These are phyloP conservation scores for Cavenderia fasciculata DNA, from an alignment of 78 protist genomes.

Conservation along the genomic window DNA sequence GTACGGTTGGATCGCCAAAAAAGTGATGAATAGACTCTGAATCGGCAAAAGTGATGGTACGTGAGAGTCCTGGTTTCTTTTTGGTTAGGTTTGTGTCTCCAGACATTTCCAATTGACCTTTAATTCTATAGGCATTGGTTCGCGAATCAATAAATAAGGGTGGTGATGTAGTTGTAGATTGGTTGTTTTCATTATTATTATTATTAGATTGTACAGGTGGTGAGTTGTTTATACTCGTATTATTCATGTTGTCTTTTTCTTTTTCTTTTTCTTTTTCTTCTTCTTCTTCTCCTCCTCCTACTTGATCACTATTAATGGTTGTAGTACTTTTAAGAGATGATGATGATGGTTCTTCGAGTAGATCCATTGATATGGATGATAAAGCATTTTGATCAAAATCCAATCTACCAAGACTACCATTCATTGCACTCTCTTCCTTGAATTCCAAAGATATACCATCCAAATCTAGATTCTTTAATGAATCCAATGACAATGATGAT, in stretches of 20 bases:
- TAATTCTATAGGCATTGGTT: slow-evolving; percentile 3
- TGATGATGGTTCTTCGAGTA: not conserved
- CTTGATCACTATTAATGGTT: not conserved
- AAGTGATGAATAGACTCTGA: slow-evolving; percentile 35
- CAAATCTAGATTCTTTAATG: not conserved
- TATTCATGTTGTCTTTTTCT: no score
- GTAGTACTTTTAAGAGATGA: not conserved
- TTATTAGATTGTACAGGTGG: no score
- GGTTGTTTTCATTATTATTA: slow-evolving; percentile 3
- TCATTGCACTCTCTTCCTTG: not conserved
- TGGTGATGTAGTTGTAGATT: not conserved
- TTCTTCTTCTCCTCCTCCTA: not conserved
- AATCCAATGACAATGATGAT: no score
- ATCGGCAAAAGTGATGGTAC: slow-evolving; percentile 63
- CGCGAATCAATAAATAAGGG: slow-evolving; percentile 5
- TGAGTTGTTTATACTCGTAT: no score
- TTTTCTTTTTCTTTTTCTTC: not conserved
- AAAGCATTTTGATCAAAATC: not conserved
- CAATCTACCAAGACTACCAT: no score
- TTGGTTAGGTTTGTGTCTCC: not conserved
- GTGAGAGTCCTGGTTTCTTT: slow-evolving; percentile 19
- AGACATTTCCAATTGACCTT: slow-evolving; percentile 7
- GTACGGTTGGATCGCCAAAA: slow-evolving; percentile 5
- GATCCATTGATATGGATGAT: not conserved
- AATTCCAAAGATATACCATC: slow-evolving; percentile 3